phyloP scores from a whole-genome alignment of 176 grass and related monocot species.

The Oryza glumipatula region DNA sequence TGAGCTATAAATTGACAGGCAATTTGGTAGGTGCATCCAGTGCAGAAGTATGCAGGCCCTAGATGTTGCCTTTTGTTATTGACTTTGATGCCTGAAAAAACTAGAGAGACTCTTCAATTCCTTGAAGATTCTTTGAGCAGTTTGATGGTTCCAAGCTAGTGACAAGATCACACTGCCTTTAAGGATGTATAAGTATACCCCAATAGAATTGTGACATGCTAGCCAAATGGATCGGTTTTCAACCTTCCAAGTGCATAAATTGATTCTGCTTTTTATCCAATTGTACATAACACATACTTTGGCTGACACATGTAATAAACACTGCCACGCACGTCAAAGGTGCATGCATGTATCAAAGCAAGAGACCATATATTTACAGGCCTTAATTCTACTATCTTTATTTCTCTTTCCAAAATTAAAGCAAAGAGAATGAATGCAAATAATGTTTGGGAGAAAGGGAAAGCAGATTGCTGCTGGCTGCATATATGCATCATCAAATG shows the following conservation, averaged over 20 bases:
- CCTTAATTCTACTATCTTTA: background rate
- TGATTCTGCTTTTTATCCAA: background rate
- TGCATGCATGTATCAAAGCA: background rate
- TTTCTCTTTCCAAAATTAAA: background rate
- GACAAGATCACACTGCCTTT: background rate
- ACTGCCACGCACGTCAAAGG: background rate
- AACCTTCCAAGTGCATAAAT: background rate
- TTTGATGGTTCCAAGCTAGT: background rate
- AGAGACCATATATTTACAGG: background rate
- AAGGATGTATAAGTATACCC: background rate
- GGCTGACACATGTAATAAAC: background rate
- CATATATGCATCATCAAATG: background rate
- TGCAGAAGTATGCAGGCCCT: background rate
- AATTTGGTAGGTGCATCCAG: background rate
- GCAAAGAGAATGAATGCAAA: background rate
- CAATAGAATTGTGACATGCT: background rate
- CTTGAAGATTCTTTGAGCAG: background rate
- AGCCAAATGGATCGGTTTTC: background rate
- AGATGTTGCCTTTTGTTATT: background rate
- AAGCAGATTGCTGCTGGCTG: background rate
- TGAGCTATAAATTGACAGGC: background rate
- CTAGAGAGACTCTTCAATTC: no score
- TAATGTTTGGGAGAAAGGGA: background rate
- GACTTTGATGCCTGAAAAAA: background rate
- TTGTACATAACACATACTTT: background rate